Evolutionary conservation across 2,329 filamentous ascomycete species (phyloP).

Genomic region (Sclerotinia trifoliorum): DNA sequence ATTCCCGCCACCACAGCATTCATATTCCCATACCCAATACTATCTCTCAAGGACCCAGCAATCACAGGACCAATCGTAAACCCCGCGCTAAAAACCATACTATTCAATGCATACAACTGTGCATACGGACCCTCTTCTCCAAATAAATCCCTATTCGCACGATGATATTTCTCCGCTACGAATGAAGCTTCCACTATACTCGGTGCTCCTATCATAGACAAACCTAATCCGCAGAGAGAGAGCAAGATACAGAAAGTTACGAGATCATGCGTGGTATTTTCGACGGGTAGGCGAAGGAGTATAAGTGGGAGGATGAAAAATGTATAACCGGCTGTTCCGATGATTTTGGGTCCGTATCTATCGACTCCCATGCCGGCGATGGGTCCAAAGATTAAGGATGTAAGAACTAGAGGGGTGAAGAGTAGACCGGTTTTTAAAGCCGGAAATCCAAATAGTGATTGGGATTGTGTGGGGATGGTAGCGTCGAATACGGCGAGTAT

Average conservation of each 20-base stretch:
- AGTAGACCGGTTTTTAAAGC: constrained; percentile 42
- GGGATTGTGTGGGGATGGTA: constrained; percentile 43
- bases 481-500: constrained; percentile 43
- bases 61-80: constrained; percentile 59
- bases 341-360: constrained; percentile 41
- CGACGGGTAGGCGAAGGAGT: constrained; percentile 46
- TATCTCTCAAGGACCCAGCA: constrained; percentile 51
- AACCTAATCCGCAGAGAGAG: constrained; percentile 49
- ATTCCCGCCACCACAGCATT: constrained; percentile 33
- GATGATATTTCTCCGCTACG: constrained; percentile 55
- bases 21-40: constrained; percentile 58
- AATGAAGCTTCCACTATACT: constrained; percentile 56
- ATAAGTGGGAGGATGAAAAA: constrained; percentile 33
- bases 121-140: constrained; percentile 58
- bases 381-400: constrained; percentile 41
- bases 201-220: constrained; percentile 54
- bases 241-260: constrained; percentile 49
- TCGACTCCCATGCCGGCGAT: constrained; percentile 43
- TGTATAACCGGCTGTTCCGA: constrained; percentile 39
- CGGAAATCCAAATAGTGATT: constrained; percentile 42
- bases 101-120: constrained; percentile 64
- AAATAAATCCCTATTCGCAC: constrained; percentile 55
- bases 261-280: constrained; percentile 44
- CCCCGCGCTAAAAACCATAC: constrained; percentile 60
- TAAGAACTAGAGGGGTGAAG: constrained; percentile 43